Base-by-base conservation (phyloP, 164 flowering plant genomes). In the Magnolia officinalis region DNA sequence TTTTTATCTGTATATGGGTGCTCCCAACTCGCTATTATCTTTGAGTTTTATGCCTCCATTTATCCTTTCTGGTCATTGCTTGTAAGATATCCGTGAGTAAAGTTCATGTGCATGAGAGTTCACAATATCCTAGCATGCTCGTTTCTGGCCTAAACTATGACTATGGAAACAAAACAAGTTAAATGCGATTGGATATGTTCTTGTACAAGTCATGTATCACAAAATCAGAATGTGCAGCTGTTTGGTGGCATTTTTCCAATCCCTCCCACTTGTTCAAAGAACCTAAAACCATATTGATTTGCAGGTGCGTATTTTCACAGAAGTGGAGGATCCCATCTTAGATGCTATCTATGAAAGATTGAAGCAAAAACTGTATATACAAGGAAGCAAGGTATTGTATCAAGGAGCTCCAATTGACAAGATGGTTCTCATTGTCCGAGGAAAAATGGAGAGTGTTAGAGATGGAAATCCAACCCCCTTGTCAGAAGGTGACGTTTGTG, bases 301-400 rank as follows among this genome's bases (percentile, higher is more conserved):
- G 68, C 84, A 92, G 96, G 90, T 92, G 21, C 88, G 89, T 4
- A 89, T 94, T 75, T 90, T 92, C 75, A 63, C 89, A 45, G 29
- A 84, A 70, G 82, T 94, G 92, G 96, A 90, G 74, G 89, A 87
- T 1, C 83, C 87, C 21, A 84, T 91, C 73, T 78, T 90, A 66
- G 97, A 92, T 85, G 86, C 92, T 59, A 87, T 94, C 59, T 81
- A 92, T 78, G 92, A 89, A 82, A 91, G 86, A 74, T 79, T 92
- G 70, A 82, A 87, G 55, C 94, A 86, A 59, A 94, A 80, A 67
- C 86, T 88, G 76, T 92, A 89, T 82, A 87, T 91, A 55, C 78
- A 78, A 76, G 94, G 86, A 78, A 88, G 94, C 84, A 76, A 79
- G 74, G 83, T 91, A 73, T 77, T 92, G 59, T 73, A 80, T 82